Evolutionary conservation across 768 basidiomycete species (phyloP).

Genomic region (Termitomyces sp.): DNA sequence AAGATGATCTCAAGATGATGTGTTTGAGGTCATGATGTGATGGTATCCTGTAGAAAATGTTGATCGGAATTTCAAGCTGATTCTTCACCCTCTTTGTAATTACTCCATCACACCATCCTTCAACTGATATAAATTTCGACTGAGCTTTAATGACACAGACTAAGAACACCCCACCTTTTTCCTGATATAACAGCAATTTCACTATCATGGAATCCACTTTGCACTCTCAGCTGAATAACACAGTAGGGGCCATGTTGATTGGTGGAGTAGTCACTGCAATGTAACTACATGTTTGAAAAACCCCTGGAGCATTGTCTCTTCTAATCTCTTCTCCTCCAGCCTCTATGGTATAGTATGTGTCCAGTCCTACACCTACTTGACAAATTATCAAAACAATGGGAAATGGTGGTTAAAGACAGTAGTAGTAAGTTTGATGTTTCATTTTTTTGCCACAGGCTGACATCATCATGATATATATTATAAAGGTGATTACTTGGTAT

Average conservation of each 20-base stretch:
- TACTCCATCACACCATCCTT: too few species aligned
- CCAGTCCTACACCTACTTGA: constrained; percentile 1
- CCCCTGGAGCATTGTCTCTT: too few species aligned
- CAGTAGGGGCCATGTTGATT: not conserved
- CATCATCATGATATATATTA: not conserved
- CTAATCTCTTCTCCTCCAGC: not conserved
- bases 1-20: too few species aligned
- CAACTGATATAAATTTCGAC: too few species aligned
- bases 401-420: constrained; percentile 1
- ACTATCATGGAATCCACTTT: not conserved
- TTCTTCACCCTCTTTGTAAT: too few species aligned
- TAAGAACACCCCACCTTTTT: not conserved
- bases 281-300: not conserved
- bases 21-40: too few species aligned
- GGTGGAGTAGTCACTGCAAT: not conserved
- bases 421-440: not conserved
- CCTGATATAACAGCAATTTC: not conserved
- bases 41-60: too few species aligned
- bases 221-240: not conserved
- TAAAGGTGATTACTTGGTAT: constrained; percentile 4
- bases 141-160: not conserved
- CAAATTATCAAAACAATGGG: not conserved
- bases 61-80: too few species aligned
- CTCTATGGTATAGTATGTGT: constrained; percentile 2
- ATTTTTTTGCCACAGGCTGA: not conserved